These are phyloP conservation scores for Hyphopichia khmerensis DNA, from an alignment of 1,139 yeast genomes.

Conservation along the genomic window DNA sequence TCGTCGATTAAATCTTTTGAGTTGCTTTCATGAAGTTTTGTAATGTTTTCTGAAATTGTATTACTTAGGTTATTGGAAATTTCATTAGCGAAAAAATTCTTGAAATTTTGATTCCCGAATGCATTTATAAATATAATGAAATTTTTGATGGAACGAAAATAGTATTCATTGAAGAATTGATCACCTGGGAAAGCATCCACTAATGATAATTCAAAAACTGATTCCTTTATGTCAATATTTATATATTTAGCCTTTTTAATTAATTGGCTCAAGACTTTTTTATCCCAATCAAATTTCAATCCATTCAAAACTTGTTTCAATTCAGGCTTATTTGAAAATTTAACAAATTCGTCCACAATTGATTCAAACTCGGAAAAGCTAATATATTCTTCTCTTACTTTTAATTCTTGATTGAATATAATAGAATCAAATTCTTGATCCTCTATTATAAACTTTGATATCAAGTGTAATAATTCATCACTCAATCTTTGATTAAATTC, in stretches of 20 bases:
- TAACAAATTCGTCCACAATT: slow-evolving; percentile 10
- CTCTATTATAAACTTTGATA: neutral
- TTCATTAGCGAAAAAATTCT: slow-evolving; percentile 27
- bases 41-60: slow-evolving; percentile 30
- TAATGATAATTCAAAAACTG: slow-evolving; percentile 5
- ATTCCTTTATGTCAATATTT: slow-evolving; percentile 11
- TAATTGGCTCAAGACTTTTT: slow-evolving; percentile 11
- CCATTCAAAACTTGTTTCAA: slow-evolving; percentile 1
- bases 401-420: slow-evolving; percentile 13
- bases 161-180: slow-evolving; percentile 5
- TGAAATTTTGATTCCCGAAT: slow-evolving; percentile 21
- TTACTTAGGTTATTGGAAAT: slow-evolving; percentile 30
- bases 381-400: slow-evolving; percentile 10
- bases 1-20: slow-evolving; percentile 15
- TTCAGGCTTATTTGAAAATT: slow-evolving; percentile 4
- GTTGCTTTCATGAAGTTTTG: slow-evolving; percentile 16
- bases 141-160: slow-evolving; percentile 22
- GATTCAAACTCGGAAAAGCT: slow-evolving; percentile 12
- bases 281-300: slow-evolving; percentile 16
- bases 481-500: slow-evolving; percentile 1
- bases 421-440: slow-evolving; percentile 8
- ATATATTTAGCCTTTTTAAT: slow-evolving; percentile 13
- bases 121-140: slow-evolving; percentile 33
- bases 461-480: neutral
- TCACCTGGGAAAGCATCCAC: slow-evolving; percentile 3